These are phyloP conservation scores for Rhodotorula glutinis DNA, from an alignment of 1,284 basidiomycete genomes.

Conservation along the genomic window DNA sequence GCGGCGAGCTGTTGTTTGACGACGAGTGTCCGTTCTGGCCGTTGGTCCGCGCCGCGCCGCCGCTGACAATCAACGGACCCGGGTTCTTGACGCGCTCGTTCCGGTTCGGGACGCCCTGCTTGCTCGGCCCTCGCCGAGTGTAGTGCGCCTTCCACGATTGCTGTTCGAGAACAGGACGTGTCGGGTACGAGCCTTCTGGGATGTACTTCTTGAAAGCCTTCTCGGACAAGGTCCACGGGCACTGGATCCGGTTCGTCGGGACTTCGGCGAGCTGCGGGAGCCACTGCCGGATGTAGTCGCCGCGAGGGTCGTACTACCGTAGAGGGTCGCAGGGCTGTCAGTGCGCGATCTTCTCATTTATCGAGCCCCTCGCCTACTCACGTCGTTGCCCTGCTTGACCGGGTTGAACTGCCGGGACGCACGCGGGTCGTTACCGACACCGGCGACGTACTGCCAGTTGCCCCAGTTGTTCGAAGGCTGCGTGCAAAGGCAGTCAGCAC, in stretches of 20 bases:
- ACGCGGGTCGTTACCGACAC: conserved; percentile 58
- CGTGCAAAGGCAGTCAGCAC: too few species aligned
- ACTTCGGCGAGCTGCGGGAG: conserved; percentile 52
- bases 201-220: conserved; percentile 31
- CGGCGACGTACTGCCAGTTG: conserved; percentile 54
- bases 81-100: conserved; percentile 33
- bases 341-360: too few species aligned
- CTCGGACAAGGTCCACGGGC: conserved; percentile 40
- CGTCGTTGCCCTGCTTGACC: conserved; percentile 57
- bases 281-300: conserved; percentile 55
- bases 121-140: conserved; percentile 26
- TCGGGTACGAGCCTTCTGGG: conserved; percentile 30
- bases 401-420: conserved; percentile 58
- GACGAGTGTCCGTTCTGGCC: neutral
- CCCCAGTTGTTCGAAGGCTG: conserved; percentile 14
- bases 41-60: neutral
- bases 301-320: conserved; percentile 54
- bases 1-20: neutral
- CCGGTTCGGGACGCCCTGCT: conserved; percentile 29
- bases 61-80: conserved; percentile 6
- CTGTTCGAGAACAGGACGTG: conserved; percentile 40
- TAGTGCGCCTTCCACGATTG: conserved; percentile 41
- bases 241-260: conserved; percentile 46
- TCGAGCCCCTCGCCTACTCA: too few species aligned
- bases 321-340: too few species aligned